A percentile compares a stretch with the other conserved stretches of the same genome.
These are phyloP conservation scores for Eucalyptus cladocalyx DNA, from an alignment of 345 rosid species.

Conservation along the genomic window DNA sequence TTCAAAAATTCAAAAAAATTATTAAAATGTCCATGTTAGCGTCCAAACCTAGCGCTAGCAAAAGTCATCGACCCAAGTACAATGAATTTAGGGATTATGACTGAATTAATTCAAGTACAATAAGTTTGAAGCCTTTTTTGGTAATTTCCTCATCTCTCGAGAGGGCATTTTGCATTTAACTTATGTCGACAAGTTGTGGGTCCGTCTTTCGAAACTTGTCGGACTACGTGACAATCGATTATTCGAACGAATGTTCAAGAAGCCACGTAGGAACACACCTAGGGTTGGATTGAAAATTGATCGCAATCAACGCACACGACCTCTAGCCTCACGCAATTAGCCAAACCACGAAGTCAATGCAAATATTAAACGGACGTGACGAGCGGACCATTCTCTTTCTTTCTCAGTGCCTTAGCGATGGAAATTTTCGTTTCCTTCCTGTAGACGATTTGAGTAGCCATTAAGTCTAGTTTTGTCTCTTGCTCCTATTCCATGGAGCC, in stretches of 20 bases:
- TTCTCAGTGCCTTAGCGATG: background rate
- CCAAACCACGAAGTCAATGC: background rate
- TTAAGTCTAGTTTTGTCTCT: background rate
- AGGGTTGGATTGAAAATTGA: background rate
- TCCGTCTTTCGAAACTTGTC: background rate
- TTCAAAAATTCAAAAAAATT: too few species aligned
- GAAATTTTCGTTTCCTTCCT: background rate
- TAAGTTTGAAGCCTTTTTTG: too few species aligned
- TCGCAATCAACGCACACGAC: background rate
- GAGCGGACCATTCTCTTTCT: background rate
- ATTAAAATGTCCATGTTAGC: background rate
- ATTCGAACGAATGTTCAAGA: background rate
- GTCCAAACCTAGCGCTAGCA: fast-evolving
- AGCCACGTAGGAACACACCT: background rate
- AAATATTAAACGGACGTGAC: background rate
- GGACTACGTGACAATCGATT: too few species aligned
- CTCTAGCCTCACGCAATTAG: background rate
- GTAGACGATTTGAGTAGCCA: background rate
- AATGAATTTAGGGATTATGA: background rate
- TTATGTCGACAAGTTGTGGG: background rate
- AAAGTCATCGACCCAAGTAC: too few species aligned
- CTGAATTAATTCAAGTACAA: too few species aligned
- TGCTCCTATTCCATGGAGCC: background rate
- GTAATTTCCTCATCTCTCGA: too few species aligned
- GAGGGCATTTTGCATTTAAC: background rate